phyloP scores from a whole-genome alignment of 2,329 filamentous ascomycete genomes.

The Cladosporium sp. region DNA sequence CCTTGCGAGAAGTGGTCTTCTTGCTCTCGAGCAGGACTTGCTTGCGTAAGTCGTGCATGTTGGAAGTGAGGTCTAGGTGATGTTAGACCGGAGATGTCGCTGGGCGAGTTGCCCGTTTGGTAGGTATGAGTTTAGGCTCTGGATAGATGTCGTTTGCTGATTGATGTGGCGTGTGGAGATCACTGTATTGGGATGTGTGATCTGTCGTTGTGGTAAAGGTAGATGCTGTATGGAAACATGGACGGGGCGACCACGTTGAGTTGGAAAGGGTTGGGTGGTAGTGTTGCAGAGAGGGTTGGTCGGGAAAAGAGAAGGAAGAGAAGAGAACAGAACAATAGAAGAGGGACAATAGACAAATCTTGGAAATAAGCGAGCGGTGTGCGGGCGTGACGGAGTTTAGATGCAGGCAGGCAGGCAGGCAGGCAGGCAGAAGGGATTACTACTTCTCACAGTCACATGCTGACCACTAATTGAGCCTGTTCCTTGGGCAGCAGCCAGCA shows the following conservation, averaged over 20 bases:
- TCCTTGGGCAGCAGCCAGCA: too few species aligned
- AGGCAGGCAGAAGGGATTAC: too few species aligned
- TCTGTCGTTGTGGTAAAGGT: constrained; percentile 11
- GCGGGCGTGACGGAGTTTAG: constrained; percentile 8
- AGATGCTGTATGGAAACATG: constrained; percentile 11
- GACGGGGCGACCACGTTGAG: neutral
- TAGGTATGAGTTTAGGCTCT: neutral
- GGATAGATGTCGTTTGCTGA: too few species aligned
- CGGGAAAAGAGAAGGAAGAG: constrained; percentile 1
- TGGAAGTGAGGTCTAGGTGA: neutral
- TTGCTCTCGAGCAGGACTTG: constrained; percentile 68
- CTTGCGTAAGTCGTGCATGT: constrained; percentile 48
- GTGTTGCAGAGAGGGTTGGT: neutral
- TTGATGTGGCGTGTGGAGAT: neutral
- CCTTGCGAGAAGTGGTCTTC: constrained; percentile 69
- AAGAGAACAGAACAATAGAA: neutral
- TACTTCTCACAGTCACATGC: too few species aligned
- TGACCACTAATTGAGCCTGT: too few species aligned
- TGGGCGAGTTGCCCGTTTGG: neutral
- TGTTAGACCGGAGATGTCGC: neutral
- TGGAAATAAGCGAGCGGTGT: constrained; percentile 12
- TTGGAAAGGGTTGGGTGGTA: neutral
- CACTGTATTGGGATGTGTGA: constrained; percentile 13
- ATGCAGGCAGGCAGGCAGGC: neutral
- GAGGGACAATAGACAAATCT: too few species aligned